phyloP scores from a whole-genome alignment of 768 basidiomycete genomes.

The Pulveroboletus sp. region DNA sequence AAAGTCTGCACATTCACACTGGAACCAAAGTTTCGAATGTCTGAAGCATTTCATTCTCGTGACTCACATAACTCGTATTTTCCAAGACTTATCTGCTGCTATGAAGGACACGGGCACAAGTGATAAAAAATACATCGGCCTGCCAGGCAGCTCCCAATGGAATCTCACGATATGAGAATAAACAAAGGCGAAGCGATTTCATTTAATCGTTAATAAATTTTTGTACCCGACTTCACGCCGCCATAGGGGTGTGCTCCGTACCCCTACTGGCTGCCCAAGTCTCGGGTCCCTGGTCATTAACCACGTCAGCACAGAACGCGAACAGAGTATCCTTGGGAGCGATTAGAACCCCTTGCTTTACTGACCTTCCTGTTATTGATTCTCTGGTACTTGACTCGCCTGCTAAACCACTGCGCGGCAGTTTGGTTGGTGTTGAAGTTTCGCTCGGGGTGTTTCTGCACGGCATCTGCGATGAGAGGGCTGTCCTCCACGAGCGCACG shows the following conservation, averaged over 20 bases:
- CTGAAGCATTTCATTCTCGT: too few relatives aligned
- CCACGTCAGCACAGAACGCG: background rate
- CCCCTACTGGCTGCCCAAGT: slow-evolving; percentile 30
- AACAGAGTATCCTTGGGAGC: too few relatives aligned
- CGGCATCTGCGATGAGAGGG: slow-evolving; percentile 43
- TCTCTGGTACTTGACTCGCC: slow-evolving; percentile 39
- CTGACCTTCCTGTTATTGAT: slow-evolving; percentile 41
- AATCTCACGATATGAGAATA: background rate
- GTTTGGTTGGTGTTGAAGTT: slow-evolving; percentile 36
- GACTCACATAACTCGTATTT: background rate
- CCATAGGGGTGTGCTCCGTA: slow-evolving; percentile 27
- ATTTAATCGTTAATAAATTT: too few relatives aligned
- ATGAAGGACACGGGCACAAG: background rate
- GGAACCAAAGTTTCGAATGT: background rate
- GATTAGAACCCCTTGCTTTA: background rate
- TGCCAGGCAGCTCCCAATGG: background rate
- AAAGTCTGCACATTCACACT: background rate
- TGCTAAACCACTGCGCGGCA: slow-evolving; percentile 39
- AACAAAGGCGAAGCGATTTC: background rate
- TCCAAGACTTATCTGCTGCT: background rate
- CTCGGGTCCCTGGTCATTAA: slow-evolving; percentile 25
- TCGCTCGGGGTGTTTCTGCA: slow-evolving; percentile 34
- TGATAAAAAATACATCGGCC: background rate
- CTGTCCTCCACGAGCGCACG: slow-evolving; percentile 52
- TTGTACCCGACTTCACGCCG: slow-evolving; percentile 1